Percentiles rank a stretch among this genome's conserved stretches.
Evolutionary conservation across 495 filamentous ascomycete species (phyloP).

Genomic region (Xylaria flabelliformis): DNA sequence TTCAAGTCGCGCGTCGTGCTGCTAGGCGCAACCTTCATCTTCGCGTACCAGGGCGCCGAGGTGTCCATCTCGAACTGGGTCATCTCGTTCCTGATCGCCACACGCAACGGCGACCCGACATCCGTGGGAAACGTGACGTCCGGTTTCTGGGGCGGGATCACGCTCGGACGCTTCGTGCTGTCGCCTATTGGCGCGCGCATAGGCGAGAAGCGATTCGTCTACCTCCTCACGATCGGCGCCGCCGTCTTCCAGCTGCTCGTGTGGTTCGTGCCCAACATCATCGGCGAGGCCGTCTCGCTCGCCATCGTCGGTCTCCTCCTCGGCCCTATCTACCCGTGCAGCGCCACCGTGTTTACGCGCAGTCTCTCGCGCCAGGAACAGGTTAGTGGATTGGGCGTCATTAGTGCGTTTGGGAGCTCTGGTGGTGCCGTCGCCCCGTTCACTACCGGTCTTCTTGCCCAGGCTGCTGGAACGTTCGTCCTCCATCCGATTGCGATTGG

Average conservation of each 20-base stretch:
- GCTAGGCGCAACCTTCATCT: constrained; percentile 77
- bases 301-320: constrained; percentile 76
- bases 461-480: constrained; percentile 72
- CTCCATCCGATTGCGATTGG: constrained; percentile 74
- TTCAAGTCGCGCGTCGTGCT: constrained; percentile 67
- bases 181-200: constrained; percentile 65
- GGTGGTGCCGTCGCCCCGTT: constrained; percentile 80
- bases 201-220: constrained; percentile 73
- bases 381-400: constrained; percentile 70
- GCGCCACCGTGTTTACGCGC: constrained; percentile 68
- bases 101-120: constrained; percentile 68
- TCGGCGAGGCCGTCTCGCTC: constrained; percentile 74
- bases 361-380: constrained; percentile 67
- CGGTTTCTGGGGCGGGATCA: constrained; percentile 85
- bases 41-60: constrained; percentile 82
- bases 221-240: constrained; percentile 63
- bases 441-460: constrained; percentile 72
- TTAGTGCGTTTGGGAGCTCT: constrained; percentile 74
- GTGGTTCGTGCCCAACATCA: constrained; percentile 75
- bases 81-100: constrained; percentile 76
- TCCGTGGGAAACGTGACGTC: constrained; percentile 80
- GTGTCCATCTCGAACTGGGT: constrained; percentile 83
- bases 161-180: constrained; percentile 72
- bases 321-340: constrained; percentile 78
- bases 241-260: constrained; percentile 72